Base-by-base conservation (phyloP, 2,329 filamentous ascomycete genomes). In the Ascochyta clinopodiicola region DNA sequence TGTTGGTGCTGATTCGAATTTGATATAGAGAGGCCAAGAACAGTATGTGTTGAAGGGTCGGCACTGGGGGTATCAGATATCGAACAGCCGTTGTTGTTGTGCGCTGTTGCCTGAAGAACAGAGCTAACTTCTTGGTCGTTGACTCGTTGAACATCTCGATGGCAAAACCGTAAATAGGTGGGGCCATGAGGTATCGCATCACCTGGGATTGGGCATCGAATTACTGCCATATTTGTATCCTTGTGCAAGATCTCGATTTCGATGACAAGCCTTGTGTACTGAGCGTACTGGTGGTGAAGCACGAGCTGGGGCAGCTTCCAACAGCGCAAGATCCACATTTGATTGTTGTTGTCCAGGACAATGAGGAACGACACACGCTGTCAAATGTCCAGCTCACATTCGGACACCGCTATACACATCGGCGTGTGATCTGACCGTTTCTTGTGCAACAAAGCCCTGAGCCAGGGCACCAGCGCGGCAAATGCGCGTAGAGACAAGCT, bases 401-500 rank as follows among this genome's bases (percentile, higher is more conserved):
- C 21, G 21, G 32, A 43, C 29, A 22, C 36, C n/a, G 36, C 36
- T 21, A 24, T 17, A 22, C 34, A 10, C 21, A 52, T 22, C n/a
- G 31, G 13, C n/a, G 31, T 8, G 32, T 39, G 24, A 32, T n/a
- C 38, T 37, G 35, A 27, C 31, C 29, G 19, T 3, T 25, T 32
- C 22, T 22, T 37, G 51, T 25, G 44, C 25, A 25, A 22, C n/a
- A 19, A 17, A 7, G 4, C 19, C 29, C 34, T 7, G 19, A 46
- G 32, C 40, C 42, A 46, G 52, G 31, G 17, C 19, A 25, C 24
- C 24, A 42, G 29, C 35, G 46, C 46, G 52, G 52, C 51, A 55
- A 35, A 40, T 44, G 45, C 51, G 51, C 51, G 25, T 54, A 44
- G 34, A 44, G 24, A 24, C 21, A 32, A 43, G 32, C 51, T 39